Conservation (phyloP, 2,329 filamentous ascomycete species). For the Reticulascus tulasneorum region DNA sequence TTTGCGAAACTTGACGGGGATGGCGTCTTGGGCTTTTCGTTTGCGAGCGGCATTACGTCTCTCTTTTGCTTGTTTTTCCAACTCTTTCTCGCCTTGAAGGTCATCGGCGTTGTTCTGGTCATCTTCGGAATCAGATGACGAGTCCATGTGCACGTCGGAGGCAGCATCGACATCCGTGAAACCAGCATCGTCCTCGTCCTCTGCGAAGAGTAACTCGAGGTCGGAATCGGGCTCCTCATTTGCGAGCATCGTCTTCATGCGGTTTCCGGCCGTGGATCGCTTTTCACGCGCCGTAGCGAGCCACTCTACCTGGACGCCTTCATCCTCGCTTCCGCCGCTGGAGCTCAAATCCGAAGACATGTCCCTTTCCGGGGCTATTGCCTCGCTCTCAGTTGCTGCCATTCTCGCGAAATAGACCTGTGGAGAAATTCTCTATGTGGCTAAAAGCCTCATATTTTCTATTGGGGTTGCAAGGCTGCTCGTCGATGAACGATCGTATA, state of each 20-base stretch:
- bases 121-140: conserved; percentile 79
- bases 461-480: too few relatives aligned
- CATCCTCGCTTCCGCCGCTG: conserved; percentile 30
- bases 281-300: conserved; percentile 70
- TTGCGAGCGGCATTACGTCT: conserved; percentile 68
- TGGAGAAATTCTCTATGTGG: too few relatives aligned
- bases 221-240: conserved; percentile 67
- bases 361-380: conserved; percentile 8
- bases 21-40: conserved; percentile 72
- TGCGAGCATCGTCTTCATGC: conserved; percentile 73
- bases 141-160: conserved; percentile 82
- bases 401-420: too few relatives aligned
- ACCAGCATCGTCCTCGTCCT: conserved; percentile 64
- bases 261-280: conserved; percentile 78
- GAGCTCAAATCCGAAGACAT: conserved; percentile 16
- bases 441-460: too few relatives aligned
- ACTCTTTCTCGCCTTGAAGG: conserved; percentile 79
- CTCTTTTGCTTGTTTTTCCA: conserved; percentile 71
- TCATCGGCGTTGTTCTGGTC: conserved; percentile 66
- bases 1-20: conserved; percentile 68
- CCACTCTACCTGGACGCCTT: conserved; percentile 52
- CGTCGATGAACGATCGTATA: too few relatives aligned
- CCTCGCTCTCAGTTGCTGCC: conserved; percentile 7
- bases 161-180: conserved; percentile 66
- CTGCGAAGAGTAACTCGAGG: conserved; percentile 71